Conservation (phyloP, 352 stramenopile genomes). For the Globisporangium solare region DNA sequence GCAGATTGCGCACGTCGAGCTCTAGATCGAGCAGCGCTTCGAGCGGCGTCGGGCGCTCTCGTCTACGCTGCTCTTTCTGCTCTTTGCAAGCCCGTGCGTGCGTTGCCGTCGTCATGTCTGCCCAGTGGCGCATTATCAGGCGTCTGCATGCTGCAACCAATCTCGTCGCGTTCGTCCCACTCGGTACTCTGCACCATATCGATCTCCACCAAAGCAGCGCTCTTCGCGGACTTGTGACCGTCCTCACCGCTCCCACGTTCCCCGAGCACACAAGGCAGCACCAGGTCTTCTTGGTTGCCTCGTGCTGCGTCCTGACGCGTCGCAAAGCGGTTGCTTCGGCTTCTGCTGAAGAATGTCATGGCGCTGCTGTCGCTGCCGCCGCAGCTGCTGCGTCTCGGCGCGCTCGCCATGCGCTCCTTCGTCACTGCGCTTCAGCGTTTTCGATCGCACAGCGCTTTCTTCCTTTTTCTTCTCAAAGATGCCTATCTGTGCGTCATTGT, state of each 20-base stretch:
- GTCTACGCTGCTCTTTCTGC: background rate
- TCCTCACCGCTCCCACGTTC: background rate
- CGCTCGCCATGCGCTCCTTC: conserved; percentile 5
- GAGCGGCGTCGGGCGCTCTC: conserved; percentile 20
- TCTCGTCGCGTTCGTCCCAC: conserved; percentile 10
- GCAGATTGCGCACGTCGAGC: conserved; percentile 27
- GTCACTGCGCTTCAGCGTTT: conserved; percentile 3
- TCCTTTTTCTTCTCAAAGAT: background rate
- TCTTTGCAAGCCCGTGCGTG: background rate
- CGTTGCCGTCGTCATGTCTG: background rate
- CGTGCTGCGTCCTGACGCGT: background rate
- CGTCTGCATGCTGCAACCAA: background rate
- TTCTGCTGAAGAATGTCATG: background rate
- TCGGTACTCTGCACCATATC: conserved; percentile 1
- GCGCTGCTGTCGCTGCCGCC: background rate
- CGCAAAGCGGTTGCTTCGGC: conserved; percentile 1
- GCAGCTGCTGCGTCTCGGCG: conserved; percentile 11
- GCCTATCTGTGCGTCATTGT: background rate
- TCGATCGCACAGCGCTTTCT: background rate
- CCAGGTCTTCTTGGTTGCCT: conserved; percentile 31
- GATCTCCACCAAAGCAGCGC: conserved; percentile 12
- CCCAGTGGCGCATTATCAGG: background rate
- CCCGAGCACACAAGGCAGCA: background rate
- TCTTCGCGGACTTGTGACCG: conserved; percentile 4
- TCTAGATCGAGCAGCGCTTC: conserved; percentile 47